Base-by-base conservation (phyloP, 2,329 filamentous ascomycete species). In the Scolecobasidium constrictum region DNA sequence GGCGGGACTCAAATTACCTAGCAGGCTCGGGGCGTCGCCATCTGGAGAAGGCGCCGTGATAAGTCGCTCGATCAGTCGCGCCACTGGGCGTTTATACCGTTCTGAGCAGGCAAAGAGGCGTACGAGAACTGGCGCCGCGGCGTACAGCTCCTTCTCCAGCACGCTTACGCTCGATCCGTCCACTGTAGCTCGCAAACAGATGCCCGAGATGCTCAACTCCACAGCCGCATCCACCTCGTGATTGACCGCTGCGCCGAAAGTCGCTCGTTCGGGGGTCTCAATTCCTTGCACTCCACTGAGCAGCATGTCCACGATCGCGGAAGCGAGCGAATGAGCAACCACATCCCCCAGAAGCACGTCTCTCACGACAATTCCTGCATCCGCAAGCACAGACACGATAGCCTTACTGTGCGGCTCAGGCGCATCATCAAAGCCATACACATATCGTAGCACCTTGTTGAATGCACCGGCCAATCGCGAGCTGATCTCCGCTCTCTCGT, bases 1-100 rank as follows among this genome's bases (percentile, higher is more conserved):
- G 43, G 86, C 78, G 7, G 86, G 74, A 2, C 87, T 87, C 5
- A 98, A 69, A 56, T 94, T 86, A 22, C 88, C 88, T 17, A 98
- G 75, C n/a, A 98, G 71, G 5, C 90, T 95, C 47, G 76, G 76
- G 18, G 80, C 77, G 9, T 7, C n/a, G n/a, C n/a, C 26, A 9
- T 7, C 26, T 9, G n/a, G 9, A n/a, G 26, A 7, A 9, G 26
- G 9, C 49, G 75, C 80, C 35, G 79, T 70, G 20, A 94, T 78
- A 15, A 94, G 64, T 9, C 79, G 75, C 47, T 87, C 79, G 5
- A 94, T 66, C 2, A 95, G 65, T 19, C 72, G 69, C 22, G 88
- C 71, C 1, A 83, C 75, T 2, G 80, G 72, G 12, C 71, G 67
- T 51, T 75, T 78, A 59, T 84, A 86, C 5, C 64, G 60, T 47